Percentiles rank a stretch among this genome's conserved stretches.
Conservation (phyloP, 2,329 filamentous ascomycete species). For the Colletotrichum sp. region DNA sequence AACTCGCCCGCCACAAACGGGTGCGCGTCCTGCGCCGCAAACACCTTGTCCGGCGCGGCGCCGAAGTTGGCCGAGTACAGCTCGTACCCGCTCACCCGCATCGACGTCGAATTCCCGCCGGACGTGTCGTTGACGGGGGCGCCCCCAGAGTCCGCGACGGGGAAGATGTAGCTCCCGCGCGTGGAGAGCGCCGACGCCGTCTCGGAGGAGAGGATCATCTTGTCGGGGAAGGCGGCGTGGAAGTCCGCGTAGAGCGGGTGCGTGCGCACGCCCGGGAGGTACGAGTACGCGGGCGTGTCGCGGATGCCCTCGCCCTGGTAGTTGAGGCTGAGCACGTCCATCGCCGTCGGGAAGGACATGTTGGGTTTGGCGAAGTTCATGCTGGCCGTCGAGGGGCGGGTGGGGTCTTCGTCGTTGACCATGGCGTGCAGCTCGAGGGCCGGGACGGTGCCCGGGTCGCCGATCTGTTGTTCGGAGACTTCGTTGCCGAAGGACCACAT, state of each 20-base stretch:
- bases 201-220: conserved; percentile 50
- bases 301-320: conserved; percentile 59
- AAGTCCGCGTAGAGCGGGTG: conserved; percentile 44
- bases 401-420: conserved; percentile 50
- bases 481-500: conserved; percentile 62
- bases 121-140: conserved; percentile 40
- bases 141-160: conserved; percentile 44
- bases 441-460: conserved; percentile 32
- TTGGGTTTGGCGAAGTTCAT: conserved; percentile 51
- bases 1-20: conserved; percentile 59
- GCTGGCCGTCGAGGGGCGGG: conserved; percentile 46
- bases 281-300: conserved; percentile 30
- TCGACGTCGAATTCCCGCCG: conserved; percentile 39
- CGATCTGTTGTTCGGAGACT: conserved; percentile 49
- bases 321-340: conserved; percentile 58
- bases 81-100: conserved; percentile 55
- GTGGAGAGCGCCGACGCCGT: conserved; percentile 50
- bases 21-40: conserved; percentile 49
- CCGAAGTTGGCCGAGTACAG: conserved; percentile 53
- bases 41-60: conserved; percentile 58
- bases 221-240: conserved; percentile 48
- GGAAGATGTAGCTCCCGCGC: conserved; percentile 58
- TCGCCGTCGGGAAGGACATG: conserved; percentile 38
- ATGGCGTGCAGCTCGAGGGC: conserved; percentile 45
- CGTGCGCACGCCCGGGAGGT: conserved; percentile 32